These are phyloP conservation scores for Penicilliopsis zonata DNA, from an alignment of 495 filamentous ascomycete species.

Conservation along the genomic window DNA sequence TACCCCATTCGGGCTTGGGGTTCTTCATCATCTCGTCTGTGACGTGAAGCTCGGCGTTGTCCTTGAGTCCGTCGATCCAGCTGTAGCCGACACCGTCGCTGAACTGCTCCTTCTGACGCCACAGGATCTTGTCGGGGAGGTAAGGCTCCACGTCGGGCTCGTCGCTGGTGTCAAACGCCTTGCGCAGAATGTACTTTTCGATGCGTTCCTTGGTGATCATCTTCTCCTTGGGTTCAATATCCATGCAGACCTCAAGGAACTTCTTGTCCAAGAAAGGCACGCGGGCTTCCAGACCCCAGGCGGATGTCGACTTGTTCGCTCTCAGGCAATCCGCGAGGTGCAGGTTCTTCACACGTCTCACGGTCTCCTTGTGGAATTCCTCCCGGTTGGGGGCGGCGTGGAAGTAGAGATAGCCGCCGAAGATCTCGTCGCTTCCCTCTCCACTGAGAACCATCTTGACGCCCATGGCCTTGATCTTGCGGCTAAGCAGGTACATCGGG, in stretches of 20 bases:
- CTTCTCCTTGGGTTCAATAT: constrained; percentile 87
- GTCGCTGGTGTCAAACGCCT: constrained; percentile 88
- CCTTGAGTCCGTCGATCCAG: constrained; percentile 96
- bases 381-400: constrained; percentile 81
- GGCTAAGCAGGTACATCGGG: constrained; percentile 92
- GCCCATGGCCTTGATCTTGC: constrained; percentile 98
- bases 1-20: constrained; percentile 90
- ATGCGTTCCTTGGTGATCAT: constrained; percentile 84
- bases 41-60: constrained; percentile 75
- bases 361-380: constrained; percentile 87
- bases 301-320: constrained; percentile 98
- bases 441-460: constrained; percentile 98
- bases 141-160: constrained; percentile 70
- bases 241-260: constrained; percentile 87
- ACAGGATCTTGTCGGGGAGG: constrained; percentile 88
- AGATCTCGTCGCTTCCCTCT: constrained; percentile 95
- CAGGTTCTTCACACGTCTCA: constrained; percentile 86
- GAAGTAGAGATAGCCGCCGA: constrained; percentile 98
- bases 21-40: constrained; percentile 95
- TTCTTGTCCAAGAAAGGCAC: constrained; percentile 96
- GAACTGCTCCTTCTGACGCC: constrained; percentile 99
- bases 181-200: constrained; percentile 95
- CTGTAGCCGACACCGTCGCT: constrained; percentile 96
- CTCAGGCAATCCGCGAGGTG: constrained; percentile 90
- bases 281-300: constrained; percentile 96